Conservation (phyloP, 257 asterid genomes). For the Nicotiana knightiana region DNA sequence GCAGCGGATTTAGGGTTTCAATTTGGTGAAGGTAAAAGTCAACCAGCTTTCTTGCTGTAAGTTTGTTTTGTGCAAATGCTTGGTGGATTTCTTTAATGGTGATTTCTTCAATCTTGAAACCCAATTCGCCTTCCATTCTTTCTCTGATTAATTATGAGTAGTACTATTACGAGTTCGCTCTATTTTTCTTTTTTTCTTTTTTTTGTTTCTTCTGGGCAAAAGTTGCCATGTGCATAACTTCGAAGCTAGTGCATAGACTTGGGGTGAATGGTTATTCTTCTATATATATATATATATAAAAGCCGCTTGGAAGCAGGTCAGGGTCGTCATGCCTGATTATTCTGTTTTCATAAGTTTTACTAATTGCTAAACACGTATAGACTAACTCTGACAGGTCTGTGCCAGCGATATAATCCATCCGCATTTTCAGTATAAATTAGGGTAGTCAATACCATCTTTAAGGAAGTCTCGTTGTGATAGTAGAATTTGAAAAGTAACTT, state of each 20-base stretch:
- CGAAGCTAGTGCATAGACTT: background rate
- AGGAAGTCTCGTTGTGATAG: too few species aligned
- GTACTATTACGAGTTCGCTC: background rate
- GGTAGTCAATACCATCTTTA: too few species aligned
- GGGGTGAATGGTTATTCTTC: background rate
- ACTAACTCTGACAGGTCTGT: too few species aligned
- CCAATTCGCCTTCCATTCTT: background rate
- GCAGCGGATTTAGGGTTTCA: conserved; percentile 50
- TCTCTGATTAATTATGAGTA: background rate
- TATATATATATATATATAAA: too few species aligned
- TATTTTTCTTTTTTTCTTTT: background rate
- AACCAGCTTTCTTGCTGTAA: conserved; percentile 34
- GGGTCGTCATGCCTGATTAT: too few species aligned
- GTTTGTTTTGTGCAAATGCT: conserved; percentile 24
- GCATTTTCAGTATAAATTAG: too few species aligned
- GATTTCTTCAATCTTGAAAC: conserved; percentile 43
- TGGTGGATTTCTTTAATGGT: conserved; percentile 34
- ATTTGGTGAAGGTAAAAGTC: conserved; percentile 42
- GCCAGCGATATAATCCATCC: too few species aligned
- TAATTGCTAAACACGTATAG: too few species aligned
- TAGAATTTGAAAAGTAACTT: too few species aligned
- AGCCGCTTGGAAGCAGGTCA: too few species aligned
- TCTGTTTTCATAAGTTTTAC: too few species aligned
- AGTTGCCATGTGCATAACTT: background rate
- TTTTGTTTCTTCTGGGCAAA: background rate